Evolutionary conservation across 1,284 basidiomycete species (phyloP).

Genomic region (Ceraceosorus guamensis): DNA sequence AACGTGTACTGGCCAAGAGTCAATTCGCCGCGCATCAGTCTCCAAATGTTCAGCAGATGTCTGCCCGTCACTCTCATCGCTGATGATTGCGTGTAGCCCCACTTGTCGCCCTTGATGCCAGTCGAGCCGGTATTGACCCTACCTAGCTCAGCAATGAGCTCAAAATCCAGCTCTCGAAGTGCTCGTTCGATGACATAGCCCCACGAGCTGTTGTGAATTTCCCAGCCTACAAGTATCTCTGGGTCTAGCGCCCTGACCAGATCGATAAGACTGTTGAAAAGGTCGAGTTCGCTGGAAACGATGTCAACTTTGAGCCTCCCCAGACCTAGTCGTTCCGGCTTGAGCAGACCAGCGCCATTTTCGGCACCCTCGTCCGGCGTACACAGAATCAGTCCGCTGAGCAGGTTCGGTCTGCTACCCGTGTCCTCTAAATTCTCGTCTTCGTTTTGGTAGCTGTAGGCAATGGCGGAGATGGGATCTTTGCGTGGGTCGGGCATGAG

Average conservation of each 20-base stretch:
- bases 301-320: constrained; percentile 52
- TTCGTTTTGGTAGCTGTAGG: constrained; percentile 62
- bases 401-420: constrained; percentile 25
- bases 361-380: too few species aligned
- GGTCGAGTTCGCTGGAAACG: constrained; percentile 68
- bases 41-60: constrained; percentile 86
- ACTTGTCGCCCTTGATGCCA: constrained; percentile 50
- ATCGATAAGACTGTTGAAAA: constrained; percentile 74
- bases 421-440: constrained; percentile 47
- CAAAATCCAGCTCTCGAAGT: constrained; percentile 33
- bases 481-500: constrained; percentile 64
- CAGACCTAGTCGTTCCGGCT: constrained; percentile 24
- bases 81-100: constrained; percentile 69
- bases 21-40: constrained; percentile 79
- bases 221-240: constrained; percentile 86
- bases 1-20: constrained; percentile 74
- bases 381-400: constrained; percentile 33
- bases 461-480: constrained; percentile 66
- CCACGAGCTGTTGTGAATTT: constrained; percentile 81
- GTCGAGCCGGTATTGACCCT: constrained; percentile 39
- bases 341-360: background rate
- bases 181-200: constrained; percentile 75
- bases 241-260: constrained; percentile 73
- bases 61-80: constrained; percentile 78
- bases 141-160: constrained; percentile 49